Evolutionary conservation across 1,139 yeast species (phyloP).

Genomic region (Debaryomycetaceae sp.): DNA sequence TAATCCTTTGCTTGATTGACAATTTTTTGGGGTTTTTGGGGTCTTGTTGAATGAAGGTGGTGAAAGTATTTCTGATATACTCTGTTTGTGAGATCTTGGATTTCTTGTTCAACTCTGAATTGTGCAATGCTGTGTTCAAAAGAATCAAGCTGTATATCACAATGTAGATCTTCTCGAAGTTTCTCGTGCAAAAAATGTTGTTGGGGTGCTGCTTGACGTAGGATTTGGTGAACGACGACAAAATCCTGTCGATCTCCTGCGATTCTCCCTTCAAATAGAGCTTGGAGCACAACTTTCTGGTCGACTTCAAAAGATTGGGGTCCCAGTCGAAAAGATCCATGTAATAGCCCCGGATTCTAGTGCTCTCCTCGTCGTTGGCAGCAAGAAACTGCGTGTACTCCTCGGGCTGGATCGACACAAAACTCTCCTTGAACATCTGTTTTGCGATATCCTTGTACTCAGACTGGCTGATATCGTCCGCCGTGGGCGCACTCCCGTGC

Average conservation of each 20-base stretch:
- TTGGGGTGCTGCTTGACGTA: slow-evolving; percentile 56
- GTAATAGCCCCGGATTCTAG: slow-evolving; percentile 39
- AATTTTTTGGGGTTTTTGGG: slow-evolving; percentile 26
- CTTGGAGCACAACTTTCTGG: slow-evolving; percentile 60
- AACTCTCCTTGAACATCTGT: slow-evolving; percentile 37
- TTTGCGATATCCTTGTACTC: slow-evolving; percentile 34
- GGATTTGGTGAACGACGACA: slow-evolving; percentile 66
- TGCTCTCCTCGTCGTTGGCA: slow-evolving; percentile 40
- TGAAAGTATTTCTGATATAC: slow-evolving; percentile 55
- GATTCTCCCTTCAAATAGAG: slow-evolving; percentile 80
- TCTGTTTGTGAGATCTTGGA: slow-evolving; percentile 44
- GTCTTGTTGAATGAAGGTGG: slow-evolving; percentile 40
- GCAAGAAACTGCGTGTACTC: slow-evolving; percentile 48
- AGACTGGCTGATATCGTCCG: not conserved
- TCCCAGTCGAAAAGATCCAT: slow-evolving; percentile 52
- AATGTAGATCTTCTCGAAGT: slow-evolving; percentile 66
- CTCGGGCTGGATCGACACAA: slow-evolving; percentile 43
- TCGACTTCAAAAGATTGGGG: slow-evolving; percentile 48
- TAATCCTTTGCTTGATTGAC: slow-evolving; percentile 37
- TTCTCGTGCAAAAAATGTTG: slow-evolving; percentile 48
- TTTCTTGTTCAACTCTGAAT: slow-evolving; percentile 40
- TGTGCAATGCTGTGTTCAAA: slow-evolving; percentile 68
- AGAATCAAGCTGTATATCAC: slow-evolving; percentile 71
- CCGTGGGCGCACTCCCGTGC: not conserved
- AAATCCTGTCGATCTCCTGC: slow-evolving; percentile 73